Base-by-base conservation (phyloP, 192 early-diverging fungal species). In the Lobosporangium transversale region DNA sequence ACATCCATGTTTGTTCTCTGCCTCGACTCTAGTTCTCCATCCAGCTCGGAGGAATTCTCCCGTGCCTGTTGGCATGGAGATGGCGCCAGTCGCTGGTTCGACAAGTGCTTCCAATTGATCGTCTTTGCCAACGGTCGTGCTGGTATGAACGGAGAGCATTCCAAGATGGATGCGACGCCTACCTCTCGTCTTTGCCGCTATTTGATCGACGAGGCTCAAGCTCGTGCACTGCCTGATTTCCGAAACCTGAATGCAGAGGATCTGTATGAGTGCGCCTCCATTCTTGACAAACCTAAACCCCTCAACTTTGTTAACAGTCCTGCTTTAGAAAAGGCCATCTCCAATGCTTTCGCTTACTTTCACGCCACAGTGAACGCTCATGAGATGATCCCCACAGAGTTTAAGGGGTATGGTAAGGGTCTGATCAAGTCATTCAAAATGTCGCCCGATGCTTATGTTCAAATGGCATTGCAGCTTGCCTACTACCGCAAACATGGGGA, bases 61-160 rank as follows among this genome's bases (percentile, higher is more conserved):
- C 85, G 87, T 10, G 89, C 88, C 8, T 93, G 90, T 82, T 91
- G 93, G 93, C 92, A 93, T 81, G 89, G 92, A 21, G 87, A 80
- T 21, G 94, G 92, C 7, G 89, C 86, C 68, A 96, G 95, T 68
- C 84, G 95, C 3, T 97, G 95, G 95, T 94, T 92, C 57, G 95
- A 97, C 79, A 97, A 94, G 70, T 83, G 81, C 23, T 71, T 92
- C 51, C 87, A 80, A 15, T 62, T 94, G n/a, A 78, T 86, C 26
- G 81, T 94, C 35, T 89, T 91, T 65, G 87, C 88, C 49, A 94
- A 93, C 70, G 95, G 94, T 27, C 67, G 85, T 11, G 86, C 83
- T 1, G 86, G 81, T 5, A 80, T 89, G 47, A 64, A 86, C 42
- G 91, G 91, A 32, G 91, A 92, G 58, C 70, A 78, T 37, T 78